Base-by-base conservation (phyloP, 2,329 filamentous ascomycete genomes). In the Paraphaeosphaeria minitans region DNA sequence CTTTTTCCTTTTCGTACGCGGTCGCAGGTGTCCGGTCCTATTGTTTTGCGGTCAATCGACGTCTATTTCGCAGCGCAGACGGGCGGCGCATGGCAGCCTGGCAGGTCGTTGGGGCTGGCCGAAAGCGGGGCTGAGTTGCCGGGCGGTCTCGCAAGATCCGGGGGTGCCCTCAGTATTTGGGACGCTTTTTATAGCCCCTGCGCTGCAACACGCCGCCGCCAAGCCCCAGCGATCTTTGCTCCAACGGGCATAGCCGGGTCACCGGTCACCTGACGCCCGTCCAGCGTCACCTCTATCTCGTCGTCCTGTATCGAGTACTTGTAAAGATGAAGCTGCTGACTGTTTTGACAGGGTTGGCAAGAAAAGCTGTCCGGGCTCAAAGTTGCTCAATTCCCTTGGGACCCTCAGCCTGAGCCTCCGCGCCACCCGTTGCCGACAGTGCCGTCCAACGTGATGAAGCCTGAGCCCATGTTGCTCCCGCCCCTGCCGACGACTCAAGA, bases 321-420 rank as follows among this genome's bases (percentile, higher is more conserved):
- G 14, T 29, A 4, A 16, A 47, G 27, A 50, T 57, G 5, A 48
- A 37, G 58, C 41, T 57, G 57, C 64, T 66, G 58, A 69, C 72
- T 70, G 53, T 54, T 21, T 50, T 49, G 37, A 29, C 54, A 98
- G 93, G 91, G 89, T 80, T 99, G 95, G 95, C 93, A 98, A 82
- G 84, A 89, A 70, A 97, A 96, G 79, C 84, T 99, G 37, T 90
- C 93, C 1, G 87, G 88, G 67, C 87, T 96, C 65, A 87, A 90
- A 66, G 89, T 98, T 61, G 95, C 95, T 59, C 83, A 86, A 57
- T 97, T 98, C 75, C 94, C 95, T 12, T 99, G 95, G 95, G 95
- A 99, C 74, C 94, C 95, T 45, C 89, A 72, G 55, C 72, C 72
- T 22, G 73, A 75, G 57, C 88, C 90, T 53, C 84, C 86, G 53